Conservation (phyloP, 139 green algal genomes). For the Pleodorina starrii region DNA sequence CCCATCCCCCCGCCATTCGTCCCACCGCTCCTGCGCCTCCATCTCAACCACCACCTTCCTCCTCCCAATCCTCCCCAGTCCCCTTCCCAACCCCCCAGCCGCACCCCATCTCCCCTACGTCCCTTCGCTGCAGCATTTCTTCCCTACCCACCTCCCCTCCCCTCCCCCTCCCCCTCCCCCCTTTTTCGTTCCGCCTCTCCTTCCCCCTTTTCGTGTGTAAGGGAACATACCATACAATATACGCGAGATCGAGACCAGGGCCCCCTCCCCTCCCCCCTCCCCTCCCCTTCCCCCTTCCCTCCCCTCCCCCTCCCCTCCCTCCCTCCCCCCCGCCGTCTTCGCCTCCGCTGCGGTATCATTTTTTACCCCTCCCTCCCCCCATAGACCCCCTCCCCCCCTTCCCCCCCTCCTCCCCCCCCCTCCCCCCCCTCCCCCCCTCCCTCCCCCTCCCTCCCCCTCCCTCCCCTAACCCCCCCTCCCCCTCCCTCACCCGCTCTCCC, state of each 20-base stretch:
- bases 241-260: no score
- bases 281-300: background rate
- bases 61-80: no score
- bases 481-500: constrained; percentile 59
- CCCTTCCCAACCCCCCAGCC: no score
- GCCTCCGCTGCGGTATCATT: background rate
- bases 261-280: background rate
- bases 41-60: no score
- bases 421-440: background rate
- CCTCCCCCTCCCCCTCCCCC: background rate
- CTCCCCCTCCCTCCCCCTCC: background rate
- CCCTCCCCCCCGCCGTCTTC: background rate
- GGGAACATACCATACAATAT: no score
- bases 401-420: background rate
- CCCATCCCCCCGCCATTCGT: no score
- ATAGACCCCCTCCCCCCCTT: background rate
- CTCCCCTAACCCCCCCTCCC: background rate
- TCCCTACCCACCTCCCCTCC: background rate
- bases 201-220: background rate
- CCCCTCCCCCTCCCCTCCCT: background rate
- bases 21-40: no score
- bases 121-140: no score
- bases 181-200: background rate
- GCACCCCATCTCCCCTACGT: no score
- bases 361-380: background rate